A percentile compares a stretch with the other conserved stretches of the same genome.
Evolutionary conservation across 2,329 filamentous ascomycete species (phyloP).

Genomic region (Pestalotiopsis fici): DNA sequence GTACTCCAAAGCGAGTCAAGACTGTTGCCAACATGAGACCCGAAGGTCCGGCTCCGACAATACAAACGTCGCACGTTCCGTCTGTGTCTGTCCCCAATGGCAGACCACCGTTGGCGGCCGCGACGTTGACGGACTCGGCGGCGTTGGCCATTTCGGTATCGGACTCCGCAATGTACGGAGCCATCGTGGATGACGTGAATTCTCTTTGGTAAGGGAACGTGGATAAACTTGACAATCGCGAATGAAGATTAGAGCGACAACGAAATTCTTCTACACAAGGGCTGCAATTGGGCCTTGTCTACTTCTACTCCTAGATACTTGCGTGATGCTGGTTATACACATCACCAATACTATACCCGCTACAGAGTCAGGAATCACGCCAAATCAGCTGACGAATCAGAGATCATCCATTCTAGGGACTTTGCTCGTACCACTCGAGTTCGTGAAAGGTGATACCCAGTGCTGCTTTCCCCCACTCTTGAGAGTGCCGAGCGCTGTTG

Average conservation of each 20-base stretch:
- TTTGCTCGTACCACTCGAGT: background rate
- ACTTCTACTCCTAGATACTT: background rate
- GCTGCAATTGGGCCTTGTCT: background rate
- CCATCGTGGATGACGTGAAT: background rate
- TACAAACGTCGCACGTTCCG: conserved; percentile 37
- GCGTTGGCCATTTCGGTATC: conserved; percentile 1
- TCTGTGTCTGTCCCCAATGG: conserved; percentile 18
- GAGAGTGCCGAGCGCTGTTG: background rate
- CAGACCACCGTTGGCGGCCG: conserved; percentile 9
- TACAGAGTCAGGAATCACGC: background rate
- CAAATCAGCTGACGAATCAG: background rate
- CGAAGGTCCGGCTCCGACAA: conserved; percentile 57
- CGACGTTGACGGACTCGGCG: background rate
- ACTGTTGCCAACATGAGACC: conserved; percentile 53
- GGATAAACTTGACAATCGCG: background rate
- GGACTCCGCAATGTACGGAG: background rate
- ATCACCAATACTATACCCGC: background rate
- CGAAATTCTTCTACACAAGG: background rate
- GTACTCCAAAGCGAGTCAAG: conserved; percentile 66
- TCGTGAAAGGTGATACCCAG: background rate
- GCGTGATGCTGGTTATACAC: background rate
- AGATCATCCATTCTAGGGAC: background rate
- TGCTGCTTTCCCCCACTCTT: background rate
- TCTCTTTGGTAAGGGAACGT: background rate
- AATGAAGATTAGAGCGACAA: background rate